Evolutionary conservation across 2,329 filamentous ascomycete genomes (phyloP).

Genomic region (Elsinoe fawcettii): DNA sequence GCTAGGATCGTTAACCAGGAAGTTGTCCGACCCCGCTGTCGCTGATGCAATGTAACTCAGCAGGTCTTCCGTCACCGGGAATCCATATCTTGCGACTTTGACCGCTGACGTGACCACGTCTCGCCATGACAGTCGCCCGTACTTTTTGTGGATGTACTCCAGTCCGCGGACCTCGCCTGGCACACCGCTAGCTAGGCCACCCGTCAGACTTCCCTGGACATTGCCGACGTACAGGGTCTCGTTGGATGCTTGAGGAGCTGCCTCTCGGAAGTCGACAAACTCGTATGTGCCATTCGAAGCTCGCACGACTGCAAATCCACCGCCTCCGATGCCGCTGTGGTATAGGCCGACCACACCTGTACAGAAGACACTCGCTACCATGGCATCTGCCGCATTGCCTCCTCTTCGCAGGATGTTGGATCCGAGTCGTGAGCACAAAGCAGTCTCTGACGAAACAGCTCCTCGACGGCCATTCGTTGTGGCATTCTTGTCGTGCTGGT

Average conservation of each 20-base stretch:
- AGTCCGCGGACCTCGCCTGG: slow-evolving; percentile 72
- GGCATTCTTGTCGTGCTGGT: background rate
- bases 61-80: slow-evolving; percentile 64
- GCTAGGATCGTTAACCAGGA: slow-evolving; percentile 63
- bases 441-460: slow-evolving; percentile 40
- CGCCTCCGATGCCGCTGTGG: slow-evolving; percentile 67
- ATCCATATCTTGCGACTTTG: slow-evolving; percentile 64
- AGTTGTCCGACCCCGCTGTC: slow-evolving; percentile 45
- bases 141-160: slow-evolving; percentile 66
- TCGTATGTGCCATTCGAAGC: slow-evolving; percentile 68
- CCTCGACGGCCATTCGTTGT: slow-evolving; percentile 25
- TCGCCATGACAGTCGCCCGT: slow-evolving; percentile 51
- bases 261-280: slow-evolving; percentile 82
- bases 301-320: slow-evolving; percentile 81
- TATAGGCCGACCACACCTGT: slow-evolving; percentile 45
- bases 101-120: slow-evolving; percentile 67
- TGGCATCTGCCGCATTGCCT: slow-evolving; percentile 46
- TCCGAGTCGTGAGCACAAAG: slow-evolving; percentile 41
- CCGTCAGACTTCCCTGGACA: slow-evolving; percentile 39
- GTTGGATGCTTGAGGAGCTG: slow-evolving; percentile 64
- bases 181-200: slow-evolving; percentile 46
- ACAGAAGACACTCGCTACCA: slow-evolving; percentile 42
- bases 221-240: slow-evolving; percentile 62
- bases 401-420: slow-evolving; percentile 38
- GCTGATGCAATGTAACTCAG: slow-evolving; percentile 61